Percentiles rank a stretch among this genome's conserved stretches.
phyloP scores from a whole-genome alignment of 108 stramenopile species.

The Skeletonema grethae region DNA sequence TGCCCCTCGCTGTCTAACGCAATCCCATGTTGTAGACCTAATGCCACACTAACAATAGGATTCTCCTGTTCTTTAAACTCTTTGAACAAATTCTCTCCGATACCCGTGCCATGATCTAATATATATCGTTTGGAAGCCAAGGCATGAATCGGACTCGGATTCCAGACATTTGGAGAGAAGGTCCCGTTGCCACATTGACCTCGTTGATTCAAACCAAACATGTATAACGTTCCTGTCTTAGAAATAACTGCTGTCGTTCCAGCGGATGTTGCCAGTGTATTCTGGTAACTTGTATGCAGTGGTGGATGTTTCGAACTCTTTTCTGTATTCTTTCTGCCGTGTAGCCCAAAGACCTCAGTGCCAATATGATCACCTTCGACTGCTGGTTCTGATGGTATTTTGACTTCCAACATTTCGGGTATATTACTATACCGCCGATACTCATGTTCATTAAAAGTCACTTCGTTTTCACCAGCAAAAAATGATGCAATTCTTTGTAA shows the following conservation, averaged over 20 bases:
- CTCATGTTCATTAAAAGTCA: slow-evolving; percentile 39
- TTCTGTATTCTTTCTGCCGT: slow-evolving; percentile 1
- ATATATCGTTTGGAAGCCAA: slow-evolving; percentile 37
- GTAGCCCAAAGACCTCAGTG: background rate
- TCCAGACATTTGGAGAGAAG: slow-evolving; percentile 74
- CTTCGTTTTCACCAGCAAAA: slow-evolving; percentile 39
- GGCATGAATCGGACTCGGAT: slow-evolving; percentile 59
- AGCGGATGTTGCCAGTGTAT: slow-evolving; percentile 58
- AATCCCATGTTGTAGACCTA: slow-evolving; percentile 90
- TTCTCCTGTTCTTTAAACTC: slow-evolving; percentile 50
- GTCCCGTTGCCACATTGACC: slow-evolving; percentile 84
- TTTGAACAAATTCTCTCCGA: slow-evolving; percentile 33
- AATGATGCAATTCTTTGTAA: slow-evolving; percentile 33
- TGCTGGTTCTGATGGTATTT: slow-evolving; percentile 36
- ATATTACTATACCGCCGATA: slow-evolving; percentile 27
- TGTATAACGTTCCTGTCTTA: slow-evolving; percentile 57
- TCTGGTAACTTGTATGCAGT: slow-evolving; percentile 30
- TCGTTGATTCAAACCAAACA: slow-evolving; percentile 77
- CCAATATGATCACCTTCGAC: slow-evolving; percentile 26
- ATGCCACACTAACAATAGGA: slow-evolving; percentile 70
- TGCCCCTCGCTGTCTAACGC: slow-evolving; percentile 73
- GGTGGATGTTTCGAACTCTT: background rate
- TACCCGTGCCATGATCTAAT: slow-evolving; percentile 27
- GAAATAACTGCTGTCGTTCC: slow-evolving; percentile 77
- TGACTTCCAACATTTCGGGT: slow-evolving; percentile 24